Conservation (phyloP, 2,329 filamentous ascomycete genomes). For the Lasiodiplodia gonubiensis region DNA sequence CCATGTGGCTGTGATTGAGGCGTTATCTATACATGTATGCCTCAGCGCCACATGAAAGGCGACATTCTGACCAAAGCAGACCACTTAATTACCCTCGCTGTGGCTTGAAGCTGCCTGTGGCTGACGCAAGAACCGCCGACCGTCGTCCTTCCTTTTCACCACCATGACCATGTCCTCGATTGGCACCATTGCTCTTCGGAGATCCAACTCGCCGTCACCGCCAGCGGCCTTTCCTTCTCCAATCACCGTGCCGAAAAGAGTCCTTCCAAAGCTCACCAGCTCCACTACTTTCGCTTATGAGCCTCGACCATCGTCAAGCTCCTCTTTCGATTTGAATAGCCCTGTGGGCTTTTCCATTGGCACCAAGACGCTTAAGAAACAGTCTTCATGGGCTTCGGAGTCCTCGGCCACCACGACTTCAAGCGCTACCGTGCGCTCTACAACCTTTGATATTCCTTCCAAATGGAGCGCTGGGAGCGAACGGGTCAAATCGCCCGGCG, state of each 20-base stretch:
- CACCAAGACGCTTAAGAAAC: slow-evolving; percentile 20
- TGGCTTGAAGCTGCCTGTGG: slow-evolving; percentile 22
- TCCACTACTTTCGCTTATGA: slow-evolving; percentile 15
- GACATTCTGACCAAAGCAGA: slow-evolving; percentile 1
- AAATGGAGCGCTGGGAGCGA: slow-evolving; percentile 10
- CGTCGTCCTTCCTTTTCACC: slow-evolving; percentile 7
- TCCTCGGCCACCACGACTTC: neutral
- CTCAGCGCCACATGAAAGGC: slow-evolving; percentile 16
- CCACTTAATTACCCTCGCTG: neutral
- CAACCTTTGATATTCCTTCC: neutral
- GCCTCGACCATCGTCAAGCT: slow-evolving; percentile 16
- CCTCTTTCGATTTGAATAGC: slow-evolving; percentile 3
- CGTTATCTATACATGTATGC: slow-evolving; percentile 19
- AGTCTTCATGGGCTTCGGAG: slow-evolving; percentile 10
- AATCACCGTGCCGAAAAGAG: slow-evolving; percentile 13
- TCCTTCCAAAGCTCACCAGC: slow-evolving; percentile 13
- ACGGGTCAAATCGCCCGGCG: neutral
- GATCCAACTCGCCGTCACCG: slow-evolving; percentile 1
- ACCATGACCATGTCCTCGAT: slow-evolving; percentile 10
- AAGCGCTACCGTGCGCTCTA: neutral
- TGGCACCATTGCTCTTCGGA: slow-evolving; percentile 10
- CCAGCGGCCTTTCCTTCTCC: slow-evolving; percentile 7
- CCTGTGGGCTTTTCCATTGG: neutral
- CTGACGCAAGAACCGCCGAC: slow-evolving; percentile 9
- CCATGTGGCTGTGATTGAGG: slow-evolving; percentile 23